Percentiles rank a stretch among this genome's conserved stretches.
Evolutionary conservation across 2,329 filamentous ascomycete genomes (phyloP).

Genomic region (Xylaria sp.): DNA sequence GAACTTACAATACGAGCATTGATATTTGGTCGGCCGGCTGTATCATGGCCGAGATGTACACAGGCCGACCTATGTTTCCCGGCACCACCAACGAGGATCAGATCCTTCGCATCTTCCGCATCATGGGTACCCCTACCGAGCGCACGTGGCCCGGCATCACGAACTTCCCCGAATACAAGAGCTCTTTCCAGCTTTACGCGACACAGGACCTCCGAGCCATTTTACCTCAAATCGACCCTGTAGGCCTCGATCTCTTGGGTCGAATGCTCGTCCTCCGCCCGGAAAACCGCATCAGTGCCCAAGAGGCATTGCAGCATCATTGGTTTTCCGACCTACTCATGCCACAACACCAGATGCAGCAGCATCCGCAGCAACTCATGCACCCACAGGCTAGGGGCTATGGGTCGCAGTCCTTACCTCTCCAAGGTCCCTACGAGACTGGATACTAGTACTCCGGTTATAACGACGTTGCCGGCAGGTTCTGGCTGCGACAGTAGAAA

Average conservation of each 20-base stretch:
- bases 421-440: conserved; percentile 28
- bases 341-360: conserved; percentile 47
- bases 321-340: conserved; percentile 80
- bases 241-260: conserved; percentile 80
- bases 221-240: conserved; percentile 80
- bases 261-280: conserved; percentile 90
- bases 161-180: conserved; percentile 95
- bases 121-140: conserved; percentile 97
- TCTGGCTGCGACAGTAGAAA: not conserved
- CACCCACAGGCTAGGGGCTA: conserved; percentile 38
- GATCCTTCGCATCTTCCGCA: conserved; percentile 90
- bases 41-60: conserved; percentile 99
- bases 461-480: not conserved
- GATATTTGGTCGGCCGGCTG: conserved; percentile 99
- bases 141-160: conserved; percentile 93
- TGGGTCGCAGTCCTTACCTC: conserved; percentile 27
- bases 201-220: conserved; percentile 86
- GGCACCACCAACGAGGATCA: conserved; percentile 98
- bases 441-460: conserved; percentile 23
- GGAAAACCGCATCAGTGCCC: conserved; percentile 83
- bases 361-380: conserved; percentile 37
- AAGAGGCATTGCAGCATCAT: conserved; percentile 79
- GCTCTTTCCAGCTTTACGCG: conserved; percentile 87
- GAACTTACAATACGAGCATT: conserved; percentile 99
- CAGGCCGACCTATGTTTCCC: conserved; percentile 88